A percentile compares a stretch with the other conserved stretches of the same genome.
These are phyloP conservation scores for Euphorbia celastroides DNA, from an alignment of 441 rosid species.

Conservation along the genomic window DNA sequence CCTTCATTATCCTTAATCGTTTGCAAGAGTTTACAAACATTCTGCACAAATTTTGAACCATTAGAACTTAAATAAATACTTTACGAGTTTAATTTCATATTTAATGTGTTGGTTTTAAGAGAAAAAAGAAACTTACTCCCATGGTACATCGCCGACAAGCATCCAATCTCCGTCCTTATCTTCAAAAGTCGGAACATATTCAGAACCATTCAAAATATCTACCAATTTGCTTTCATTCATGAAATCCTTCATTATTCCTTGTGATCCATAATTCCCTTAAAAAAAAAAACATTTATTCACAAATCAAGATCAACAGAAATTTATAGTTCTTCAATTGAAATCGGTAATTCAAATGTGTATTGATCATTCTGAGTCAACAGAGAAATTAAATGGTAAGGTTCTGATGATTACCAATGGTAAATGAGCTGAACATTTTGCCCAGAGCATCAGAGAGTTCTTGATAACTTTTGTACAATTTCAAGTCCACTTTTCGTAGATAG, in stretches of 20 bases:
- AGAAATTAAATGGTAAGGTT: no score
- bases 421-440: slow-evolving; percentile 90
- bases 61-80: background rate
- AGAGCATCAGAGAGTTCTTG: slow-evolving; percentile 69
- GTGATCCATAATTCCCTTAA: slow-evolving; percentile 66
- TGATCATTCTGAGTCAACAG: no score
- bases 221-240: slow-evolving; percentile 86
- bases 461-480: slow-evolving; percentile 76
- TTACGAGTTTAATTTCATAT: background rate
- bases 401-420: slow-evolving; percentile 54
- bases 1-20: slow-evolving; percentile 86
- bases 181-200: slow-evolving; percentile 81
- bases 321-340: background rate
- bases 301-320: background rate
- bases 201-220: slow-evolving; percentile 78
- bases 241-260: slow-evolving; percentile 73
- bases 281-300: background rate
- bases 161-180: slow-evolving; percentile 99
- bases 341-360: no score
- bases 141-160: slow-evolving; percentile 98
- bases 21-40: slow-evolving; percentile 88
- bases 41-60: slow-evolving; percentile 22
- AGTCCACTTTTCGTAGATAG: slow-evolving; percentile 79
- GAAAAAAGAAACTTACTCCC: slow-evolving; percentile 58
- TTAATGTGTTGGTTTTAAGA: background rate